Percentiles rank a stretch among this genome's conserved stretches.
phyloP scores from a whole-genome alignment of 1,139 yeast genomes.

The Geotrichum siamense region DNA sequence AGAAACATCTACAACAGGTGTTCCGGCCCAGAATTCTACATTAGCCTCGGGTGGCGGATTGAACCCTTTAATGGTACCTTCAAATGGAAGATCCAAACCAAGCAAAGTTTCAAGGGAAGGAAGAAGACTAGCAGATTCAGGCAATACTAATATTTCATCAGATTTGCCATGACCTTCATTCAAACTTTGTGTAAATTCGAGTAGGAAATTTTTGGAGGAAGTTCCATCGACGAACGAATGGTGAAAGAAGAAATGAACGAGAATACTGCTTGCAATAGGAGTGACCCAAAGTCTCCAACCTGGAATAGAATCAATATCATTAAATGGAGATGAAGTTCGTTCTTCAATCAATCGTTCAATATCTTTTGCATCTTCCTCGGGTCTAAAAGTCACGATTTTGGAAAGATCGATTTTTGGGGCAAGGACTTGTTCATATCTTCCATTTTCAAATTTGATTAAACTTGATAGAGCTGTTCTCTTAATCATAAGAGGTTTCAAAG shows the following conservation, averaged over 20 bases:
- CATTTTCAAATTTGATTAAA: neutral
- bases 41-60: neutral
- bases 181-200: constrained; percentile 1
- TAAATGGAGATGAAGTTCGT: constrained; percentile 7
- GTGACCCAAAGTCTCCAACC: constrained; percentile 15
- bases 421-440: constrained; percentile 1
- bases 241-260: constrained; percentile 11
- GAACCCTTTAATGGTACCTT: constrained; percentile 1
- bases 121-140: neutral
- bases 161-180: neutral
- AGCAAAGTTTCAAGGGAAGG: constrained; percentile 11
- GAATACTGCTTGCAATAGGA: neutral
- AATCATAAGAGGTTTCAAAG: constrained; percentile 4
- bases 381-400: constrained; percentile 1
- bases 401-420: constrained; percentile 4
- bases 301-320: constrained; percentile 1
- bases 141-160: neutral
- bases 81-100: constrained; percentile 4
- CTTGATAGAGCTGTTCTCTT: constrained; percentile 4
- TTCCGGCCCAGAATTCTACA: constrained; percentile 7
- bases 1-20: constrained; percentile 1
- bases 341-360: neutral
- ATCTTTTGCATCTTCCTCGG: neutral
- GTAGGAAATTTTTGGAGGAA: constrained; percentile 5
- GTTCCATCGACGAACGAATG: constrained; percentile 14